Evolutionary conservation across 441 rosid species (phyloP), one percentile per base, ranked within the genome.

Genomic region (Adansonia gregorii): DNA sequence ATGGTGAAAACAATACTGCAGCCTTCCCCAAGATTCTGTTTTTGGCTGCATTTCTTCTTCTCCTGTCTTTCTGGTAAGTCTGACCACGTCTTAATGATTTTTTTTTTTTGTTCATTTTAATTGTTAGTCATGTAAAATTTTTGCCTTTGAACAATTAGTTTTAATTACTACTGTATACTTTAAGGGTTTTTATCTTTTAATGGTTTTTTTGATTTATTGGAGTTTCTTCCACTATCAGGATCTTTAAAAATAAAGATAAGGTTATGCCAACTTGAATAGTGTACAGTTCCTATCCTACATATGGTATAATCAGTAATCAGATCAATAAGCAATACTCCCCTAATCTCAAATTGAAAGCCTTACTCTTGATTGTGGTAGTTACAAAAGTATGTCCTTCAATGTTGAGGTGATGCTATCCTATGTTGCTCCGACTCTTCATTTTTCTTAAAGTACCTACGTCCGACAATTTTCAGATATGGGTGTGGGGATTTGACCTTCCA

Each of bases 31-130:
- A 77, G 67, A 83, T 86, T 76, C 75, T 82, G 46, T 81, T 78
- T 73, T 87, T 89, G 70, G 85, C 92, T 35, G 87, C 87, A 27
- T 91, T 91, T 82, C 93, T 91, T 78, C 89, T 91, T 65, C 89
- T 91, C 54, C 65, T 91, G 61, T 91, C 95, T 77, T 91, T 88
- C 88, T 89, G 95, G 95, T 91, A 84, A 8, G 82, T 60, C 46
- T 67, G 6, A 52, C 12, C 2, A 61, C 46, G 20, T 35, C 59
- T 56, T 35, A 71, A 2, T 4, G 12, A 15, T 1, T 31, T 52
- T 27, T 51, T 14, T 24, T 69, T 22, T 31, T 14, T n/a, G n/a
- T n/a, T 12, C 9, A 63, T 24, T 12, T 14, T 63, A 63, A 31
- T 31, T 60, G 22, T 59, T 60, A 15, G 1, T 60, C 64, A 59